These are phyloP conservation scores for Bothriochloa decipiens DNA, from an alignment of 176 grass and related monocot genomes.

Conservation along the genomic window DNA sequence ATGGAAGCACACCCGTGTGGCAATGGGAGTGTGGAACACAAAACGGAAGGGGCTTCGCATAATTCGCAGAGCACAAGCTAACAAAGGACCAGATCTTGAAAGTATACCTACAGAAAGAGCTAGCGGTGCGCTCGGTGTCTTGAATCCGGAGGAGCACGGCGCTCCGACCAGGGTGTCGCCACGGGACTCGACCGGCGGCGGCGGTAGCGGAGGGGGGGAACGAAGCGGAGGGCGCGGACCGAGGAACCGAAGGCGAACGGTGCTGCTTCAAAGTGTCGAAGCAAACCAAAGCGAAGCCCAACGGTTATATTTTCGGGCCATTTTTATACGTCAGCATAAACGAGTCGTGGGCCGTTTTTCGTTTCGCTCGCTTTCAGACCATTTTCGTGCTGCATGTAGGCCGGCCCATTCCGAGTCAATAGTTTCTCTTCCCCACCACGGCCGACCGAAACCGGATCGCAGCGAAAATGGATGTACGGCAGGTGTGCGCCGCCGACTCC, in stretches of 20 bases:
- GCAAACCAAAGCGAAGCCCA: constrained; percentile 20
- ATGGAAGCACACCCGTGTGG: not conserved
- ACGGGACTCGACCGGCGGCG: constrained; percentile 7
- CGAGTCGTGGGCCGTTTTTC: not conserved
- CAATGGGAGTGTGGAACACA: not conserved
- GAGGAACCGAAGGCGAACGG: not conserved
- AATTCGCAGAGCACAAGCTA: not conserved
- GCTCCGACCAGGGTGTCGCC: not conserved
- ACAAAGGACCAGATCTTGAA: constrained; percentile 17
- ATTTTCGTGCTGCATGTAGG: not conserved
- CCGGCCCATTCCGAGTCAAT: not conserved
- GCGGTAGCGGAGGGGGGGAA: not conserved
- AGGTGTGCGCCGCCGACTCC: constrained; percentile 17
- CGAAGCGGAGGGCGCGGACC: not conserved
- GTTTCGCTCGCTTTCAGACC: not conserved
- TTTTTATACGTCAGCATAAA: not conserved
- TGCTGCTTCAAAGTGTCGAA: constrained; percentile 34
- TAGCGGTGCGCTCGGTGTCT: not conserved
- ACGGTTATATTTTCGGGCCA: constrained; percentile 45
- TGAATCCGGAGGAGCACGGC: not conserved
- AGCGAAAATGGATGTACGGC: constrained; percentile 43
- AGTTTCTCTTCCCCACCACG: not conserved
- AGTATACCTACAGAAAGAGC: not conserved
- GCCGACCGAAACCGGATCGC: not conserved
- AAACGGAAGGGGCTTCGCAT: not conserved